Conservation (phyloP, 2,329 filamentous ascomycete genomes). For the Nothophaeocryptopus gaeumannii region DNA sequence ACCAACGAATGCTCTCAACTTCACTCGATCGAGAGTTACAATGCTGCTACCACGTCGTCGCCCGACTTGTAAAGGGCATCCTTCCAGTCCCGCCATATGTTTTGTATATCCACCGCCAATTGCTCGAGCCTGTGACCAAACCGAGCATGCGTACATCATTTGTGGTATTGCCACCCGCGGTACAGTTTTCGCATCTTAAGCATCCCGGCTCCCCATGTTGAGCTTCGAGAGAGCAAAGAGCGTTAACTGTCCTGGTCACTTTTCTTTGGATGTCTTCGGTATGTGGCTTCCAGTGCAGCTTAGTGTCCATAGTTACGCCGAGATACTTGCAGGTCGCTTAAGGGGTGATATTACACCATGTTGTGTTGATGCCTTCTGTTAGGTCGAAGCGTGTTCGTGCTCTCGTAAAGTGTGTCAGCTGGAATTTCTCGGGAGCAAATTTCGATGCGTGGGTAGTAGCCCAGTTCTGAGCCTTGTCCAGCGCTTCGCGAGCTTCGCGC, state of each 20-base stretch:
- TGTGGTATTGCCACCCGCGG: not conserved
- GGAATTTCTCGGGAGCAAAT: constrained; percentile 12
- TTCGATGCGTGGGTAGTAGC: constrained; percentile 1
- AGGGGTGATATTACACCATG: not conserved
- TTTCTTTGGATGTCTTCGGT: constrained; percentile 2
- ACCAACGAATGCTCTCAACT: too few species aligned
- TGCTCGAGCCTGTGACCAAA: not conserved
- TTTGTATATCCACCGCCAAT: not conserved
- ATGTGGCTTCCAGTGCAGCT: constrained; percentile 6
- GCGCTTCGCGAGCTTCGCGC: not conserved
- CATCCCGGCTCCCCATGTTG: not conserved
- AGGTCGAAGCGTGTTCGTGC: constrained; percentile 6
- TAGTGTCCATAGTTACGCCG: constrained; percentile 1
- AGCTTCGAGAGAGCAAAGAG: constrained; percentile 5
- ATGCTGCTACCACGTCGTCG: too few species aligned
- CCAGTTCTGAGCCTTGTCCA: constrained; percentile 8
- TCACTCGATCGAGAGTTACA: too few species aligned
- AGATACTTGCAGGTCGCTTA: constrained; percentile 1
- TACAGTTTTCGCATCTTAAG: not conserved
- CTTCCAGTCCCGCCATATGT: too few species aligned
- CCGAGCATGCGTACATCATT: constrained; percentile 1
- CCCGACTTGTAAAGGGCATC: too few species aligned
- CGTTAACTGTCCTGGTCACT: not conserved
- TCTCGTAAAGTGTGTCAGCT: constrained; percentile 5
- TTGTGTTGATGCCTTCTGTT: not conserved